Conservation (phyloP, 306 rosid species). For the Glycine tomentella region DNA sequence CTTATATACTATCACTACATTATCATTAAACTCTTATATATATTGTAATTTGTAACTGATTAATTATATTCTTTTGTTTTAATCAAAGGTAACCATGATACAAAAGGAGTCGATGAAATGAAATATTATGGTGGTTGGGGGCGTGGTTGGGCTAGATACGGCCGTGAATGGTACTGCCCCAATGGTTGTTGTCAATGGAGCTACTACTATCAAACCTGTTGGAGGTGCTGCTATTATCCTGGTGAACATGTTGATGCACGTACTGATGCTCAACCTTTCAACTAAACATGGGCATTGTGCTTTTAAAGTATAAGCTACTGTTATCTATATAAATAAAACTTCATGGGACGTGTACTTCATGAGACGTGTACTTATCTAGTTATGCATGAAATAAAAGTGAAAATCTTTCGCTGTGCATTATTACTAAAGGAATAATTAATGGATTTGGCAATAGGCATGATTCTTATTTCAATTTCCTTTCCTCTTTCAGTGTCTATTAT, state of each 20-base stretch:
- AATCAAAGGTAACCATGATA: background rate
- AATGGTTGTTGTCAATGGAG: slow-evolving; percentile 25
- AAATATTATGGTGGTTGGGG: background rate
- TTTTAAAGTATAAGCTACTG: too few relatives aligned
- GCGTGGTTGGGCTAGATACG: background rate
- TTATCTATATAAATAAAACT: background rate
- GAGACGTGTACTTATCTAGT: background rate
- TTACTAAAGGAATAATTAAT: too few relatives aligned
- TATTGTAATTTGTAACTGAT: too few relatives aligned
- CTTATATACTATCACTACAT: too few relatives aligned
- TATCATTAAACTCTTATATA: too few relatives aligned
- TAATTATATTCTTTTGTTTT: background rate
- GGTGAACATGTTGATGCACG: background rate
- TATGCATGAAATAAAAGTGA: background rate
- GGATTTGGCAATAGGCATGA: background rate
- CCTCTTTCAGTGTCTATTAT: too few relatives aligned
- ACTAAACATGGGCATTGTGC: background rate
- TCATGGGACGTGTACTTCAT: background rate
- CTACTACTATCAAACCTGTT: slow-evolving; percentile 12
- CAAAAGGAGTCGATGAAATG: background rate
- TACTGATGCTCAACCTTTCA: background rate
- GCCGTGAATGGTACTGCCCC: background rate
- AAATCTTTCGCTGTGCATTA: background rate
- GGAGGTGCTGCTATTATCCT: slow-evolving; percentile 7
- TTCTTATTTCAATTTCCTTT: background rate